These are phyloP conservation scores for Ophiostoma angusticollis DNA, from an alignment of 2,329 filamentous ascomycete species.

Conservation along the genomic window DNA sequence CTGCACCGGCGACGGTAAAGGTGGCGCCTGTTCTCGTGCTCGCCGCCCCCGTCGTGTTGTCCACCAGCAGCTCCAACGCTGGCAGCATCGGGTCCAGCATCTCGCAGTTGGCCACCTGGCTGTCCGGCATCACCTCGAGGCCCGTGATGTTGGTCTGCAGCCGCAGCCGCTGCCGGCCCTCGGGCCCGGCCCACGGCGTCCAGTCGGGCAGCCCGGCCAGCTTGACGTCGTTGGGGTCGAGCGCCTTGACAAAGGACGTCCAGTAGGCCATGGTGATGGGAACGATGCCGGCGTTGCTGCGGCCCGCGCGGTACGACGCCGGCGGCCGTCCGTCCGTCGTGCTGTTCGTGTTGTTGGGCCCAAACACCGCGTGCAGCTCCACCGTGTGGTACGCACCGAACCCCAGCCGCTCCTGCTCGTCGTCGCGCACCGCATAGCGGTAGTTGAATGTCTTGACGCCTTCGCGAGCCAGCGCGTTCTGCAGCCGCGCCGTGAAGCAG, in stretches of 20 bases:
- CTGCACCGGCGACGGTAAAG: no score
- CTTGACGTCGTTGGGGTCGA: slow-evolving; percentile 49
- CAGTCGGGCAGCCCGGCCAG: slow-evolving; percentile 32
- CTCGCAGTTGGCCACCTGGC: slow-evolving; percentile 16
- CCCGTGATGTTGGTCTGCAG: slow-evolving; percentile 28
- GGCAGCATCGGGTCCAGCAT: slow-evolving; percentile 16
- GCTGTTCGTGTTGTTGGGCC: slow-evolving; percentile 39
- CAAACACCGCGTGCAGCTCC: slow-evolving; percentile 56
- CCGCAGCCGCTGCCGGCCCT: slow-evolving; percentile 24
- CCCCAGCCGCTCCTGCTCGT: slow-evolving; percentile 36
- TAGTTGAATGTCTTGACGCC: slow-evolving; percentile 48
- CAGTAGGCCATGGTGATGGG: slow-evolving; percentile 55
- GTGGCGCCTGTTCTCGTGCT: no score
- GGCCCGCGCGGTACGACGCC: slow-evolving; percentile 38
- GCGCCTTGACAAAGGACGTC: slow-evolving; percentile 54
- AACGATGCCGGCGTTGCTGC: slow-evolving; percentile 43
- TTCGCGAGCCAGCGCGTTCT: slow-evolving; percentile 20
- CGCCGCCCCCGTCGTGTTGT: no score
- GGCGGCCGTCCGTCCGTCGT: no score
- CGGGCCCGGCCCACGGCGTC: slow-evolving; percentile 28
- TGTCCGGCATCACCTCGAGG: slow-evolving; percentile 30
- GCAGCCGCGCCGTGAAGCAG: slow-evolving; percentile 31
- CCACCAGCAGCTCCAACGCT: slow-evolving; percentile 14
- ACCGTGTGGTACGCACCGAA: slow-evolving; percentile 54
- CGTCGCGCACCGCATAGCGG: slow-evolving; percentile 54